Conservation (phyloP, 805 yeast species). For the Candida sakaeoensis region DNA sequence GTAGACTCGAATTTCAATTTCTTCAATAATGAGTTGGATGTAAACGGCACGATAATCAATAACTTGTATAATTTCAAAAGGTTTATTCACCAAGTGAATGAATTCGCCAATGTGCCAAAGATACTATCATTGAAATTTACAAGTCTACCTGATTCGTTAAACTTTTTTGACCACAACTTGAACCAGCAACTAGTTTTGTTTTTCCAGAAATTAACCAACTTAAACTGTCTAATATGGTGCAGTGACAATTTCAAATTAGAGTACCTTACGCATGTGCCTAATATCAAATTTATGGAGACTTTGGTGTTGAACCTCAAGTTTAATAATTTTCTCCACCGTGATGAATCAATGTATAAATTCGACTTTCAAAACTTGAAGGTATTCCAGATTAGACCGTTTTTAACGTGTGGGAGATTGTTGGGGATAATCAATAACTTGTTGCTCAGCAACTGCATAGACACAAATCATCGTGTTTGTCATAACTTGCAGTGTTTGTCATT, state of each 20-base stretch:
- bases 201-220: conserved; percentile 20
- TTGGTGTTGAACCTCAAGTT: conserved; percentile 30
- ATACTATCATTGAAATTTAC: conserved; percentile 25
- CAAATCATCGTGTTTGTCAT: conserved; percentile 9
- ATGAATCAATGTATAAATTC: conserved; percentile 4
- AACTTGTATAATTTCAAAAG: conserved; percentile 37
- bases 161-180: conserved; percentile 30
- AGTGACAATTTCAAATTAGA: conserved; percentile 27
- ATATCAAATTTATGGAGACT: conserved; percentile 19
- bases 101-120: conserved; percentile 13
- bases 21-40: conserved; percentile 24
- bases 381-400: conserved; percentile 35
- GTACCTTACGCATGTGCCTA: conserved; percentile 28
- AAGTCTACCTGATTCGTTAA: conserved; percentile 41
- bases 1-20: conserved; percentile 36
- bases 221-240: conserved; percentile 30
- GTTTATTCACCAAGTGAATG: conserved; percentile 21
- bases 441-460: conserved; percentile 6
- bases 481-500: conserved; percentile 17
- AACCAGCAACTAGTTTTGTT: conserved; percentile 21
- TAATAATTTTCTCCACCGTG: conserved; percentile 14
- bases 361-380: conserved; percentile 25
- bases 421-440: conserved; percentile 17
- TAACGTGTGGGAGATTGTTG: conserved; percentile 22
- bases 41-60: conserved; percentile 27